Percentiles rank a stretch among this genome's conserved stretches.
Evolutionary conservation across 1,139 yeast species (phyloP).

Genomic region (Geotrichum klebahnii): DNA sequence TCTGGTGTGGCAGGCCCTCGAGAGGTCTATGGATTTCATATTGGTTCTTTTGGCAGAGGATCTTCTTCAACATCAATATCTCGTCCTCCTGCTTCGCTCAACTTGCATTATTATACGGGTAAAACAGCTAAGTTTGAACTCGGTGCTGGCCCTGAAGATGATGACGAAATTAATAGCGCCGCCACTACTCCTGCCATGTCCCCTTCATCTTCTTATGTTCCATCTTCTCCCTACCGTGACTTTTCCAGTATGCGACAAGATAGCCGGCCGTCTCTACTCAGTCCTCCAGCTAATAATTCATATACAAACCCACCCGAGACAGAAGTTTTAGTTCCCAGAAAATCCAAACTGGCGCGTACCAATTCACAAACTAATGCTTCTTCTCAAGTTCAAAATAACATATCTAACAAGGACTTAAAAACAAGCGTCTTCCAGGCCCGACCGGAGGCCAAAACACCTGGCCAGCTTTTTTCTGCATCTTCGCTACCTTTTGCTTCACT

Average conservation of each 20-base stretch:
- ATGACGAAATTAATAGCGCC: conserved; percentile 20
- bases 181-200: conserved; percentile 30
- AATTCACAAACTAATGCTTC: conserved; percentile 30
- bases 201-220: conserved; percentile 24
- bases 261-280: conserved; percentile 5
- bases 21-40: conserved; percentile 16
- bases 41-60: conserved; percentile 15
- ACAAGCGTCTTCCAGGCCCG: neutral
- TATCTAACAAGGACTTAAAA: conserved; percentile 1
- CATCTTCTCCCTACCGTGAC: conserved; percentile 17
- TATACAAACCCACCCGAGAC: conserved; percentile 15
- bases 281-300: conserved; percentile 9
- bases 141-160: conserved; percentile 28
- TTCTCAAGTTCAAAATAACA: conserved; percentile 22
- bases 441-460: conserved; percentile 14
- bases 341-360: conserved; percentile 31
- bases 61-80: conserved; percentile 15
- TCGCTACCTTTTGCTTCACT: conserved; percentile 5
- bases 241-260: neutral
- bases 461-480: conserved; percentile 18
- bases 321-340: conserved; percentile 25
- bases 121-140: conserved; percentile 28
- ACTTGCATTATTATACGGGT: conserved; percentile 8
- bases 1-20: conserved; percentile 29
- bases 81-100: conserved; percentile 2